phyloP scores from a whole-genome alignment of 169 alveolate genomes.

The Eimeria tenella region DNA sequence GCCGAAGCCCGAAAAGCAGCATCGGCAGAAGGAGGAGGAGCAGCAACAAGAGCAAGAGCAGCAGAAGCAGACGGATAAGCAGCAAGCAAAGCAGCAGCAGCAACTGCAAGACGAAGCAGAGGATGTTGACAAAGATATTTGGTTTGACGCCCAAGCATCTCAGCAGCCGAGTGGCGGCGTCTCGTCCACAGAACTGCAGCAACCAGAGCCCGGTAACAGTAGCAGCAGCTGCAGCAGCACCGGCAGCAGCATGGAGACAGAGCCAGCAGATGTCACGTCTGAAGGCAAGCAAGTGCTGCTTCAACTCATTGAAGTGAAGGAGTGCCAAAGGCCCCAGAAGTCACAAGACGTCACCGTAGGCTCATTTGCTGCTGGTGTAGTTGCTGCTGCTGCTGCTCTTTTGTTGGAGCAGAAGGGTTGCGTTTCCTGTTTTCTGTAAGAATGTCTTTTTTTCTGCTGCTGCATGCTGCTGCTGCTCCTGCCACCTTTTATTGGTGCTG shows the following conservation, averaged over 20 bases:
- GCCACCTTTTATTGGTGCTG: not conserved
- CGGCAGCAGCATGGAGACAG: not conserved
- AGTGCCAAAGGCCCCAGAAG: not conserved
- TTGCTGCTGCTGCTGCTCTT: not conserved
- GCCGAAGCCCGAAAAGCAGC: not conserved
- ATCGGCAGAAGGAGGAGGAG: not conserved
- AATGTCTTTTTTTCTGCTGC: not conserved
- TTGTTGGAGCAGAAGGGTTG: not conserved
- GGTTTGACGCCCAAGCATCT: conserved; percentile 16
- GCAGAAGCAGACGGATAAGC: not conserved
- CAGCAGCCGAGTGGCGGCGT: not conserved
- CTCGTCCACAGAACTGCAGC: conserved; percentile 26
- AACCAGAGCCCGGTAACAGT: not conserved
- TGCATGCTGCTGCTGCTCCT: not conserved
- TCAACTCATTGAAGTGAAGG: conserved; percentile 18
- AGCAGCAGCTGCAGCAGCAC: conserved; percentile 27
- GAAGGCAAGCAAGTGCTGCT: conserved; percentile 34
- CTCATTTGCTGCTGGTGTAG: not conserved
- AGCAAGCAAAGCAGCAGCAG: not conserved
- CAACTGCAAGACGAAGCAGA: not conserved
- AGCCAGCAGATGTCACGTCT: not conserved
- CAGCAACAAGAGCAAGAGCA: conserved; percentile 2
- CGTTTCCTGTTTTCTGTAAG: not conserved
- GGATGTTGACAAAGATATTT: not conserved
- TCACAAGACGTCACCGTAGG: not conserved